These are phyloP conservation scores for Cryptococcus sp. DNA, from an alignment of 1,284 basidiomycete genomes.

Conservation along the genomic window DNA sequence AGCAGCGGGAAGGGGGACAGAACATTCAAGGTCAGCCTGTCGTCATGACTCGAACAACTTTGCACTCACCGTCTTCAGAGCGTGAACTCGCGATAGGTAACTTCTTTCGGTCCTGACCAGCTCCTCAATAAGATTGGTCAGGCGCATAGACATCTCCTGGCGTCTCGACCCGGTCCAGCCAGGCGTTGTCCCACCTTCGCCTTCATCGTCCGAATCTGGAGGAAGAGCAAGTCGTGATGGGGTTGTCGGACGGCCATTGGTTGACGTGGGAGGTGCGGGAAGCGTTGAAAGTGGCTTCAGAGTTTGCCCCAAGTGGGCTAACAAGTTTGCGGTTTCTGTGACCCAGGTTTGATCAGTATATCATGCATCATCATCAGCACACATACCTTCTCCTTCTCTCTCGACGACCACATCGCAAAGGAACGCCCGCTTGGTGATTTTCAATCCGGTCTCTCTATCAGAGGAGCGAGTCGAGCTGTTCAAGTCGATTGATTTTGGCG, in stretches of 20 bases:
- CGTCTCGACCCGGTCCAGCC: constrained; percentile 32
- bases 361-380: neutral
- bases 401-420: constrained; percentile 50
- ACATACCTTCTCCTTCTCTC: constrained; percentile 36
- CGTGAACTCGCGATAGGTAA: constrained; percentile 46
- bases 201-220: constrained; percentile 15
- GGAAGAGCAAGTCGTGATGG: constrained; percentile 23
- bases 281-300: constrained; percentile 37
- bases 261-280: constrained; percentile 20
- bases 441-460: constrained; percentile 32
- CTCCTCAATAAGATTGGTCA: constrained; percentile 45
- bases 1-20: constrained; percentile 3
- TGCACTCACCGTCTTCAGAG: constrained; percentile 44
- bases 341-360: neutral
- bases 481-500: constrained; percentile 43
- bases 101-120: constrained; percentile 50
- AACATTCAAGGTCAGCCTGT: neutral
- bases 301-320: constrained; percentile 42
- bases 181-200: constrained; percentile 10
- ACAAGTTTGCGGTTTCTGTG: constrained; percentile 39
- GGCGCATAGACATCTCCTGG: constrained; percentile 36
- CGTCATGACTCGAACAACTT: neutral
- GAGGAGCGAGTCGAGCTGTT: constrained; percentile 44
- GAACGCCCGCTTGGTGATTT: constrained; percentile 44
- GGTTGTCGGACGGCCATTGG: constrained; percentile 19